These are phyloP conservation scores for Phytophthora chlamydospora DNA, from an alignment of 352 stramenopile genomes.

Conservation along the genomic window DNA sequence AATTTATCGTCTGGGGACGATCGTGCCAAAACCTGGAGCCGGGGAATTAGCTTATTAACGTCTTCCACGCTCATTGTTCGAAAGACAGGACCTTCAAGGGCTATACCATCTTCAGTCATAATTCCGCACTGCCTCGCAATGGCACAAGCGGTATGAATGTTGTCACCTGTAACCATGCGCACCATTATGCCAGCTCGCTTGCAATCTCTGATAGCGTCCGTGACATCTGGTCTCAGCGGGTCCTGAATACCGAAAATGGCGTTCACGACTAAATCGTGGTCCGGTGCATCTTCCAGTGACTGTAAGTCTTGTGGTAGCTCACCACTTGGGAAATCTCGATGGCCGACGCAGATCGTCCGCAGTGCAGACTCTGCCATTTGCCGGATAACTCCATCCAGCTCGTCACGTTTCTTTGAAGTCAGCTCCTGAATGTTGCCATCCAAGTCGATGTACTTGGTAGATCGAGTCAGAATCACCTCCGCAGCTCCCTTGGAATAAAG, in stretches of 20 bases:
- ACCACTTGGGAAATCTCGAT: constrained; percentile 68
- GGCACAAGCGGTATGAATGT: constrained; percentile 96
- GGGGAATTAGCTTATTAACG: constrained; percentile 62
- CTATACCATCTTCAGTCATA: constrained; percentile 89
- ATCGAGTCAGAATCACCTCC: constrained; percentile 67
- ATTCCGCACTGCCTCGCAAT: constrained; percentile 98
- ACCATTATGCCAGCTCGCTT: constrained; percentile 98
- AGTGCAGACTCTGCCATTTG: constrained; percentile 86
- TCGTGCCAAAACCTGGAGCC: constrained; percentile 91
- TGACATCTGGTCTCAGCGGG: constrained; percentile 94
- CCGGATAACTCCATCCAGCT: constrained; percentile 77
- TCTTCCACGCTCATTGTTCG: constrained; percentile 79
- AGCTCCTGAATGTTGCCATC: constrained; percentile 57
- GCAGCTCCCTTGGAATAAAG: constrained; percentile 81
- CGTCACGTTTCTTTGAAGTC: constrained; percentile 58
- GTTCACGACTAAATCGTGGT: constrained; percentile 79
- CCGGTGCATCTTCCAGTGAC: constrained; percentile 58
- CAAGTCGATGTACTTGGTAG: constrained; percentile 73
- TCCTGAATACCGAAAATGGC: constrained; percentile 97
- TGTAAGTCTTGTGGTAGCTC: constrained; percentile 71
- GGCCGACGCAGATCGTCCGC: constrained; percentile 88
- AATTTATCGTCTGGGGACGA: constrained; percentile 98
- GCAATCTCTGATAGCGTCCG: constrained; percentile 93
- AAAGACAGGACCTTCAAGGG: constrained; percentile 94
- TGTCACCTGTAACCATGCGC: constrained; percentile 99